These are phyloP conservation scores for Amanita exitialis DNA, from an alignment of 768 basidiomycete species.

Conservation along the genomic window DNA sequence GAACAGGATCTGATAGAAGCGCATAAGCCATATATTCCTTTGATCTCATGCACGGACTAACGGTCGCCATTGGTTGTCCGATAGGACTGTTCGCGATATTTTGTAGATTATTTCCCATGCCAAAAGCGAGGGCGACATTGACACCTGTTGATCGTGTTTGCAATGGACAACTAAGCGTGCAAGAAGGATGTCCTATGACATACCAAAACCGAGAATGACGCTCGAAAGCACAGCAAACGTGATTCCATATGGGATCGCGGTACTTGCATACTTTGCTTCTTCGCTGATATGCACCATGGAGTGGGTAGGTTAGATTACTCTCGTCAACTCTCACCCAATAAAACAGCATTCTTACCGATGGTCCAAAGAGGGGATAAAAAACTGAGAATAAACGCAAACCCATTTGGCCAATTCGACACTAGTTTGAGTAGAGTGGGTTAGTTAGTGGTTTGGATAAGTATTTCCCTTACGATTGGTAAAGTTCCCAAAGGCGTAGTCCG, in stretches of 20 bases:
- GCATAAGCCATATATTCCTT: conserved; percentile 10
- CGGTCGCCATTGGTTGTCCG: conserved; percentile 48
- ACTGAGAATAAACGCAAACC: conserved; percentile 43
- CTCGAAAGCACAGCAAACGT: conserved; percentile 43
- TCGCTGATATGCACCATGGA: conserved; percentile 60
- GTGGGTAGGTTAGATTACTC: conserved; percentile 13
- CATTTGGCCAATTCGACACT: conserved; percentile 49
- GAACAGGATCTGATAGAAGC: conserved; percentile 32
- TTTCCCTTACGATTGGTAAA: conserved; percentile 42
- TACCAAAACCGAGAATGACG: conserved; percentile 52
- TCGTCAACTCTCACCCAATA: not conserved
- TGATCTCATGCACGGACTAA: not conserved
- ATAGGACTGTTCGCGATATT: conserved; percentile 24
- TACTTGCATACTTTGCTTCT: conserved; percentile 59
- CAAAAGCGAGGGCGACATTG: conserved; percentile 52
- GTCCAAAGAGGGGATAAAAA: conserved; percentile 34
- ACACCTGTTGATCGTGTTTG: conserved; percentile 24
- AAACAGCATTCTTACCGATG: conserved; percentile 18
- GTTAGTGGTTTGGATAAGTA: not conserved
- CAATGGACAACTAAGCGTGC: not conserved
- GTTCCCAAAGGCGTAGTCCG: conserved; percentile 50
- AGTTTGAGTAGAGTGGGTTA: not conserved
- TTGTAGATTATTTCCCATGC: conserved; percentile 43
- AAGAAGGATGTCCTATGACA: conserved; percentile 7
- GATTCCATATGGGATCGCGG: conserved; percentile 63